These are phyloP conservation scores for Puccinia coronata DNA, from an alignment of 1,284 basidiomycete species.

Conservation along the genomic window DNA sequence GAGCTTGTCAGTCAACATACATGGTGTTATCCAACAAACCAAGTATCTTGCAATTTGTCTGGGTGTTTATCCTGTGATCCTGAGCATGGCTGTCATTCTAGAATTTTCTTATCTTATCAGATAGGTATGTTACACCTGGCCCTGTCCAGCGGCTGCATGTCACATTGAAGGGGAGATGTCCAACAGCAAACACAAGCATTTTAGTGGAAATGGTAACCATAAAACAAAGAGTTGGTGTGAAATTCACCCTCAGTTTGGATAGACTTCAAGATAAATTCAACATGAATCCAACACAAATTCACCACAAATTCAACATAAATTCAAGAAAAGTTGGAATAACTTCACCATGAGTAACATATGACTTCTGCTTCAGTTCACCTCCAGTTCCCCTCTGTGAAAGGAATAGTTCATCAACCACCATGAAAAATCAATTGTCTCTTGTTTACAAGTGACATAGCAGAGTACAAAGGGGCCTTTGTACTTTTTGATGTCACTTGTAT, in stretches of 20 bases:
- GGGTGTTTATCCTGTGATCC: background rate
- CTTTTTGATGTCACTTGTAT: no score
- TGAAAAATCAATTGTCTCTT: no score
- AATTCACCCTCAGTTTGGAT: no score
- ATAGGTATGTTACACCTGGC: background rate
- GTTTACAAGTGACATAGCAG: no score
- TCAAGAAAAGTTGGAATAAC: background rate
- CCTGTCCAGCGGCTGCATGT: background rate
- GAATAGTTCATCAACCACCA: no score
- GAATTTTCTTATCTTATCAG: background rate
- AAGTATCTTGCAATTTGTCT: background rate
- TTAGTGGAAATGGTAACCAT: no score
- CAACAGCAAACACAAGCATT: background rate
- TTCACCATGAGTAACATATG: no score
- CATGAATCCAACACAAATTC: slow-evolving; percentile 9
- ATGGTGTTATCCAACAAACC: no score
- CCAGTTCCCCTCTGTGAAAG: no score
- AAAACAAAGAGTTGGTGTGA: background rate
- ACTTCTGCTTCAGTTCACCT: no score
- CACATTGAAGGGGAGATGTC: background rate
- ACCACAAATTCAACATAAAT: background rate
- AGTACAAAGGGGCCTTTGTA: no score
- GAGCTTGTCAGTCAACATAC: background rate
- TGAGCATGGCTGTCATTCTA: no score
- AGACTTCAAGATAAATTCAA: background rate